These are phyloP conservation scores for Cymbopogon citratus DNA, from an alignment of 176 grass and related monocot genomes.

Conservation along the genomic window DNA sequence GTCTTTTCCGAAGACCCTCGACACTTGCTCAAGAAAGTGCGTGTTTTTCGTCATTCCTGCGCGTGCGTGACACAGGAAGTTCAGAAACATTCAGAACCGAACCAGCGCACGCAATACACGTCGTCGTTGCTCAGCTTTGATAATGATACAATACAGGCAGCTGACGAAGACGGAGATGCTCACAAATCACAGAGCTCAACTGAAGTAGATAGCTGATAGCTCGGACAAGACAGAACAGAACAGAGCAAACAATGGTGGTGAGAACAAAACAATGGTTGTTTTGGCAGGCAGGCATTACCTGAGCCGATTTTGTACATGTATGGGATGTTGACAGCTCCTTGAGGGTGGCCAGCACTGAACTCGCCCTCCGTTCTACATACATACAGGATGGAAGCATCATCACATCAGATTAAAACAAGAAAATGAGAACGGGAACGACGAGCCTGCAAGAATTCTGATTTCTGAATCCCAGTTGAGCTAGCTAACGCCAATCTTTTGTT, in stretches of 20 bases:
- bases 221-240: neutral
- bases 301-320: constrained; percentile 66
- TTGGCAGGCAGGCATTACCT: constrained; percentile 28
- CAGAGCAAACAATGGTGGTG: neutral
- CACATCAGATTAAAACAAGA: neutral
- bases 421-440: neutral
- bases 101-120: neutral
- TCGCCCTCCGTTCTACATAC: constrained; percentile 33
- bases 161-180: neutral
- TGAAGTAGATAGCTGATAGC: neutral
- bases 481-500: neutral
- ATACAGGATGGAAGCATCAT: neutral
- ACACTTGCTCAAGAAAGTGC: constrained; percentile 64
- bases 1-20: constrained; percentile 39
- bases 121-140: neutral
- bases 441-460: neutral
- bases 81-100: neutral
- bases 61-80: neutral
- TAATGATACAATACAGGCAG: neutral
- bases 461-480: neutral
- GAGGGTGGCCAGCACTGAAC: constrained; percentile 54
- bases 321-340: constrained; percentile 66
- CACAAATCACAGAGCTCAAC: neutral
- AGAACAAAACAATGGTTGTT: neutral
- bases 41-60: constrained; percentile 67